Conservation (phyloP, 768 basidiomycete species). For the Xerocomellus chrysenteron region DNA sequence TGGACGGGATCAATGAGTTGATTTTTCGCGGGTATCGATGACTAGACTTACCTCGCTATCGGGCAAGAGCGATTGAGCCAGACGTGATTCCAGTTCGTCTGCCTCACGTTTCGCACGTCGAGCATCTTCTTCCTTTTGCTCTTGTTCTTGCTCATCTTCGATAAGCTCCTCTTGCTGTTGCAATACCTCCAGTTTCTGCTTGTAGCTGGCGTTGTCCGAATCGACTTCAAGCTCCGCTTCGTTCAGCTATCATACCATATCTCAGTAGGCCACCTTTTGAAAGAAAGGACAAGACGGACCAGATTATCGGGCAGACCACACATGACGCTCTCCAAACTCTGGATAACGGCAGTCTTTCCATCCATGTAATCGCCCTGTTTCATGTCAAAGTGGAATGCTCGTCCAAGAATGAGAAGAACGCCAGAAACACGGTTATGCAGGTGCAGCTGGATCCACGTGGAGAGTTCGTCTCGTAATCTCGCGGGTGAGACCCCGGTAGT, state of each 20-base stretch:
- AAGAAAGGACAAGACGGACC: slow-evolving; percentile 47
- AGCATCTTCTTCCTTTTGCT: slow-evolving; percentile 92
- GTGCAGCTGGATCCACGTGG: slow-evolving; percentile 92
- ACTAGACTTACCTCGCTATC: slow-evolving; percentile 72
- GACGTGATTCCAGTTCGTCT: slow-evolving; percentile 73
- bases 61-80: slow-evolving; percentile 81
- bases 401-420: slow-evolving; percentile 87
- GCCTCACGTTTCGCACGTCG: slow-evolving; percentile 81
- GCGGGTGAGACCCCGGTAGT: slow-evolving; percentile 86
- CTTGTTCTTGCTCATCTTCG: slow-evolving; percentile 98
- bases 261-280: neutral
- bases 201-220: slow-evolving; percentile 91
- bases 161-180: slow-evolving; percentile 99
- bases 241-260: slow-evolving; percentile 62
- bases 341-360: slow-evolving; percentile 78
- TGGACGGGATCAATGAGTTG: neutral
- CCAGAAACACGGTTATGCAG: slow-evolving; percentile 89
- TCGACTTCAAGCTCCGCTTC: slow-evolving; percentile 97
- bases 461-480: slow-evolving; percentile 82
- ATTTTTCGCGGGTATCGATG: no score
- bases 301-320: slow-evolving; percentile 92
- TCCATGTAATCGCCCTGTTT: slow-evolving; percentile 73
- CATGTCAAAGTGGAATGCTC: slow-evolving; percentile 92
- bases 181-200: slow-evolving; percentile 96
- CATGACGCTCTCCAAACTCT: slow-evolving; percentile 84